A percentile compares a stretch with the other conserved stretches of the same genome.
These are phyloP conservation scores for Phaeotremella fagi DNA, from an alignment of 768 basidiomycete species.

Conservation along the genomic window DNA sequence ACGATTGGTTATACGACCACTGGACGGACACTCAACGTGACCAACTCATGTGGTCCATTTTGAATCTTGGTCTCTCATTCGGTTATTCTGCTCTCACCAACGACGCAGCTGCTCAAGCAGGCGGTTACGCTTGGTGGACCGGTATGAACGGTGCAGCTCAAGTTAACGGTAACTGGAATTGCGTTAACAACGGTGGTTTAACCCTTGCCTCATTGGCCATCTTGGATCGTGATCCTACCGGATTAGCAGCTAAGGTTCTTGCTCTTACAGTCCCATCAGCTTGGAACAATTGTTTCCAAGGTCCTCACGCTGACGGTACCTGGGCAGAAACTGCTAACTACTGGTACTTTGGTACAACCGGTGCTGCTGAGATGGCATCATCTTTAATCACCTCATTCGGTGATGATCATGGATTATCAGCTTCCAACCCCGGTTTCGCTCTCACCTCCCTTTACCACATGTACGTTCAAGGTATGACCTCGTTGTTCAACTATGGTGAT, in stretches of 20 bases:
- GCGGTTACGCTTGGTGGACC: conserved; percentile 69
- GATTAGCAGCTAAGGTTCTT: conserved; percentile 64
- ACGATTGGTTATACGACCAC: conserved; percentile 89
- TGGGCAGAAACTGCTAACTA: conserved; percentile 87
- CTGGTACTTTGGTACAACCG: conserved; percentile 76
- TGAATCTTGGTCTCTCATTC: conserved; percentile 68
- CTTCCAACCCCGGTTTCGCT: conserved; percentile 64
- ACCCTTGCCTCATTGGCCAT: conserved; percentile 87
- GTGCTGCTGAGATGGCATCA: conserved; percentile 80
- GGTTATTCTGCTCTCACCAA: conserved; percentile 59
- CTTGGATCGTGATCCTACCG: conserved; percentile 66
- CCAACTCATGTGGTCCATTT: conserved; percentile 65
- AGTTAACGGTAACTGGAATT: conserved; percentile 92
- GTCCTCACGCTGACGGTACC: conserved; percentile 64
- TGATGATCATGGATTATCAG: conserved; percentile 67
- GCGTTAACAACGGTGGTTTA: conserved; percentile 81
- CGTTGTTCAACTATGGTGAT: conserved; percentile 57
- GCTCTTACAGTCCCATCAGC: conserved; percentile 68
- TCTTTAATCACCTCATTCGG: conserved; percentile 81
- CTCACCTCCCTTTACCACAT: conserved; percentile 84
- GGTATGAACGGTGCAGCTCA: conserved; percentile 21
- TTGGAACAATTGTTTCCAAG: conserved; percentile 63
- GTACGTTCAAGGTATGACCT: conserved; percentile 76
- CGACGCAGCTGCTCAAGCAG: conserved; percentile 33
- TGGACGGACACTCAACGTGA: conserved; percentile 71